phyloP scores from a whole-genome alignment of 2,329 filamentous ascomycete genomes.

The Apiospora sp. region DNA sequence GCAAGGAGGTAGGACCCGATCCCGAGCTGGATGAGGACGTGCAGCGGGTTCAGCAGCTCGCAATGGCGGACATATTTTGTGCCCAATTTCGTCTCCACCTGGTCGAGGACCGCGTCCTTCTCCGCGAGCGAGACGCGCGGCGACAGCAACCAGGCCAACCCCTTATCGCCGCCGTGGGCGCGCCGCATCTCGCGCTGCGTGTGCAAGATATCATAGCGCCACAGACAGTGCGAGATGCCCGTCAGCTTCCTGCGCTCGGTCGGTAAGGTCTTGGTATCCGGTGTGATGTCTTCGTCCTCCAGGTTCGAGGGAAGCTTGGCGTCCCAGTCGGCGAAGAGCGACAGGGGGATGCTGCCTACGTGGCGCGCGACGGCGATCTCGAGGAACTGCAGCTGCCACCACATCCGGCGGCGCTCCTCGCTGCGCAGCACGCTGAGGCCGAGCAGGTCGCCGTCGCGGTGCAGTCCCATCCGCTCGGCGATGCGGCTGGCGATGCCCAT shows the following conservation, averaged over 20 bases:
- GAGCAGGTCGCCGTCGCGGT: slow-evolving; percentile 25
- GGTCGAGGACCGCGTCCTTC: slow-evolving; percentile 20
- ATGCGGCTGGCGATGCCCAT: slow-evolving; percentile 26
- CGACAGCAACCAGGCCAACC: slow-evolving; percentile 18
- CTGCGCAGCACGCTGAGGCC: slow-evolving; percentile 13
- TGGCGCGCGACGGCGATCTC: slow-evolving; percentile 21
- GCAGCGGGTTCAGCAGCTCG: slow-evolving; percentile 24
- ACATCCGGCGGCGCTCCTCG: slow-evolving; percentile 25
- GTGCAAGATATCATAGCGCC: slow-evolving; percentile 23
- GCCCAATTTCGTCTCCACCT: slow-evolving; percentile 8
- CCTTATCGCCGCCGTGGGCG: slow-evolving; percentile 8
- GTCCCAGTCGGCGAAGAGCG: slow-evolving; percentile 24
- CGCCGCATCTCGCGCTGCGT: slow-evolving; percentile 23
- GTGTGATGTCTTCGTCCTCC: slow-evolving; percentile 22
- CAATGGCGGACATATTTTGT: slow-evolving; percentile 21
- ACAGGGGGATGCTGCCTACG: slow-evolving; percentile 15
- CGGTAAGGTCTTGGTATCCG: neutral
- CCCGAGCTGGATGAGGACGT: slow-evolving; percentile 22
- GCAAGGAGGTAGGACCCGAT: neutral
- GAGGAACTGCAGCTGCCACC: slow-evolving; percentile 26
- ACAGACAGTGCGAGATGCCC: slow-evolving; percentile 25
- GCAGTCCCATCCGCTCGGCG: slow-evolving; percentile 22
- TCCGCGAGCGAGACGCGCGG: slow-evolving; percentile 1
- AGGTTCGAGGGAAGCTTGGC: slow-evolving; percentile 15
- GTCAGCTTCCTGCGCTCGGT: slow-evolving; percentile 10